A percentile compares a stretch with the other conserved stretches of the same genome.
phyloP scores from a whole-genome alignment of 345 rosid genomes.

The Lepidium africanum region DNA sequence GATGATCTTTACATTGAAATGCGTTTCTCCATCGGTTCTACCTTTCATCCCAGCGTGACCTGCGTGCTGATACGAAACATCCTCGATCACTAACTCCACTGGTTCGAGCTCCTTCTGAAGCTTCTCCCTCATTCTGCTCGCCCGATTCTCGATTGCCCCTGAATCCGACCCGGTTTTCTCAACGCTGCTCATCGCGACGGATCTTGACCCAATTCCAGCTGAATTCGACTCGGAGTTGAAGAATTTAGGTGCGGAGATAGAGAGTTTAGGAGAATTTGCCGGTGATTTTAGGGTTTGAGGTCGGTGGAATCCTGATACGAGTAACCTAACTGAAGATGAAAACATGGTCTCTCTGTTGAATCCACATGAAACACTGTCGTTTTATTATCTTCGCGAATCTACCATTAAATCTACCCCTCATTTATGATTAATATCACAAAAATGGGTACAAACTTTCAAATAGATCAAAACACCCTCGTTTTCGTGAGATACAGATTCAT shows the following conservation, averaged over 20 bases:
- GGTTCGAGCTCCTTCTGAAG: constrained; percentile 67
- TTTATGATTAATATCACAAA: not conserved
- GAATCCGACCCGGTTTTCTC: constrained; percentile 10
- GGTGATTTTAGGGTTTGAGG: constrained; percentile 16
- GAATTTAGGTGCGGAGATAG: not conserved
- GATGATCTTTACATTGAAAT: constrained; percentile 74
- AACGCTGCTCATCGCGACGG: constrained; percentile 22
- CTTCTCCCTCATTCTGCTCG: constrained; percentile 60
- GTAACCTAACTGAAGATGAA: constrained; percentile 24
- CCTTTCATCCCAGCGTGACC: constrained; percentile 91
- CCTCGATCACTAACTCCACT: constrained; percentile 60
- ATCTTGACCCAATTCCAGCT: constrained; percentile 2
- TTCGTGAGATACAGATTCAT: no score
- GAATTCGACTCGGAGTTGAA: not conserved
- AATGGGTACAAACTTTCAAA: not conserved
- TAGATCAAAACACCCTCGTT: not conserved
- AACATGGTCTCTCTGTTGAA: constrained; percentile 2
- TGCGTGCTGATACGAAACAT: constrained; percentile 86
- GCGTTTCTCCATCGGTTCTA: constrained; percentile 67
- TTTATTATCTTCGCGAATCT: not conserved
- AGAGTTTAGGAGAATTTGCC: not conserved
- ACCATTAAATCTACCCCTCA: not conserved
- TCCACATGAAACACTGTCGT: not conserved
- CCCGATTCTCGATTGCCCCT: constrained; percentile 51
- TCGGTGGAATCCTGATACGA: constrained; percentile 11